Evolutionary conservation across 768 basidiomycete species (phyloP).

Genomic region (Macrocybe gigantea): DNA sequence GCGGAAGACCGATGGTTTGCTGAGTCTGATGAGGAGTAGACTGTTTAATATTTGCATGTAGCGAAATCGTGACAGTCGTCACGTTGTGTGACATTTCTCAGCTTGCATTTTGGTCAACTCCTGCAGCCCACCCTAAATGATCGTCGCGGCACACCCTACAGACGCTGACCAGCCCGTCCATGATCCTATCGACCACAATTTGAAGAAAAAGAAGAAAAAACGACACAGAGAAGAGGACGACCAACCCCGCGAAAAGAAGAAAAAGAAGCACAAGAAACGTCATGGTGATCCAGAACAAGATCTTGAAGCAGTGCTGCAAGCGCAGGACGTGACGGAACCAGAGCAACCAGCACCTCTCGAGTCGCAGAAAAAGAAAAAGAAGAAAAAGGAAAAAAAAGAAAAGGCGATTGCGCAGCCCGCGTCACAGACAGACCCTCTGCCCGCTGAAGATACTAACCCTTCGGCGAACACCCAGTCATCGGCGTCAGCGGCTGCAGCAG

Average conservation of each 20-base stretch:
- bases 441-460: slow-evolving; percentile 12
- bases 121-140: slow-evolving; percentile 41
- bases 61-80: slow-evolving; percentile 1
- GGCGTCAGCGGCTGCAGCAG: slow-evolving; percentile 49
- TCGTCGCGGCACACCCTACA: slow-evolving; percentile 11
- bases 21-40: slow-evolving; percentile 45
- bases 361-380: slow-evolving; percentile 20
- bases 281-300: slow-evolving; percentile 4
- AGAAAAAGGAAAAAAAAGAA: slow-evolving; percentile 24
- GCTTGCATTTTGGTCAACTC: slow-evolving; percentile 10
- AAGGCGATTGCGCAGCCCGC: slow-evolving; percentile 10
- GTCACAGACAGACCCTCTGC: slow-evolving; percentile 13
- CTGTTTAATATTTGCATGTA: not conserved
- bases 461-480: slow-evolving; percentile 30
- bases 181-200: slow-evolving; percentile 1
- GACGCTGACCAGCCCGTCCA: not conserved
- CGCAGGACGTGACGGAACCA: too few species aligned
- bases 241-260: slow-evolving; percentile 11
- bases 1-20: slow-evolving; percentile 73
- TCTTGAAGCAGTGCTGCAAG: too few species aligned
- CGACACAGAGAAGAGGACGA: slow-evolving; percentile 19
- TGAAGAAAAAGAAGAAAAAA: slow-evolving; percentile 36
- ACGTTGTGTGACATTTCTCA: slow-evolving; percentile 5
- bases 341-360: not conserved
- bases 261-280: slow-evolving; percentile 30